Percentiles rank a stretch among this genome's conserved stretches.
These are phyloP conservation scores for Cladorrhinum samala DNA, from an alignment of 495 filamentous ascomycete genomes.

Conservation along the genomic window DNA sequence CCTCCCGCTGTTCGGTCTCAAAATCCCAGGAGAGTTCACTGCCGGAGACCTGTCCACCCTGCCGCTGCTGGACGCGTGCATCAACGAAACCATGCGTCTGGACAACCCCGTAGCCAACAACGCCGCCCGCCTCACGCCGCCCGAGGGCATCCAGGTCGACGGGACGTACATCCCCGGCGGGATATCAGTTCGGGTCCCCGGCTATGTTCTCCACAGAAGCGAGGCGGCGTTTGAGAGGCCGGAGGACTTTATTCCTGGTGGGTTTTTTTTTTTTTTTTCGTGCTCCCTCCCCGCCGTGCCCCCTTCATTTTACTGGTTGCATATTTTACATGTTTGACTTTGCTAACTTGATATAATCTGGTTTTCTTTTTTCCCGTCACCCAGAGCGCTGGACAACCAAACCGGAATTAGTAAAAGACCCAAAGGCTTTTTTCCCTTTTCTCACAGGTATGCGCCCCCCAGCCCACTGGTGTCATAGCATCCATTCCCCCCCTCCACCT, in stretches of 20 bases:
- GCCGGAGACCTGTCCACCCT: constrained; percentile 11
- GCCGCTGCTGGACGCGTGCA: constrained; percentile 39
- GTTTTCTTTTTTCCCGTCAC: background rate
- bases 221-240: background rate
- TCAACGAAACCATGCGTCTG: constrained; percentile 52
- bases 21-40: constrained; percentile 11
- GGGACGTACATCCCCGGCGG: constrained; percentile 40
- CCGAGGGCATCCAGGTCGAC: constrained; percentile 42
- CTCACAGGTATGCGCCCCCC: constrained; percentile 29
- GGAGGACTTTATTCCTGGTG: constrained; percentile 23
- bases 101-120: constrained; percentile 46
- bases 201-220: constrained; percentile 32
- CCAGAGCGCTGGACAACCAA: constrained; percentile 46
- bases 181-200: constrained; percentile 36
- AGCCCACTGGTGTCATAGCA: too few relatives aligned
- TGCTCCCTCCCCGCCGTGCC: too few relatives aligned
- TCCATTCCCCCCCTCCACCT: too few relatives aligned
- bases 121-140: constrained; percentile 38
- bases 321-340: too few relatives aligned
- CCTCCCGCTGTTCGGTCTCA: constrained; percentile 7
- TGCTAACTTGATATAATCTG: background rate
- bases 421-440: constrained; percentile 48
- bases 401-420: constrained; percentile 39
- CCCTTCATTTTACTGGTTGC: too few relatives aligned
- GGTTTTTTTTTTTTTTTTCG: too few relatives aligned